Base-by-base conservation (phyloP, 1,284 basidiomycete species). In the Ganoderma resinaceum region DNA sequence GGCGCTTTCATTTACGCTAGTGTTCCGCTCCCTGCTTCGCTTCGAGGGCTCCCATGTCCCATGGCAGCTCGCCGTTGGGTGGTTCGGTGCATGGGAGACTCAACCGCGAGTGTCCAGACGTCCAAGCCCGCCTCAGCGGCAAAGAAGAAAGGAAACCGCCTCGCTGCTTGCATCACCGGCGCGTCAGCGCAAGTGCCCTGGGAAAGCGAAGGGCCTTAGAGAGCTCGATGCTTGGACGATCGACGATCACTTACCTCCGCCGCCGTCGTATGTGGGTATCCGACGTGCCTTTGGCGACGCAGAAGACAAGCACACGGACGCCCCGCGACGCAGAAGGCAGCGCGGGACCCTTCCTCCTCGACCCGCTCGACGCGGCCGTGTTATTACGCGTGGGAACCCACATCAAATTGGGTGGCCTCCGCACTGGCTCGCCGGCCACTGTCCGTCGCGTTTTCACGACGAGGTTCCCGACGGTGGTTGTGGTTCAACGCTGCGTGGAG, bases 31-130 rank as follows among this genome's bases (percentile, higher is more conserved):
- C 9, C 46, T 26, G 23, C 46, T 49, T 49, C 46, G 23, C 46
- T 49, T 49, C 46, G 46, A 49, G 46, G 46, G 46, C 46, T 49
- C 46, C 46, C 46, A 23, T 49, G 46, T 49, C 46, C 46, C 46
- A 23, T 49, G 46, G n/a, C 46, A 26, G 9, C 2, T 49, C 9
- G 46, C 46, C n/a, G 46, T 23, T 23, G 26, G 9, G 40, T 20
- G 18, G 16, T 42, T 20, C 18, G 11, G 40, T 42, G 40, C 3
- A 23, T 12, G 46, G 23, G 46, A 12, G 46, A n/a, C n/a, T n/a
- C n/a, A 26, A 4, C 46, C 4, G 23, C n/a, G 12, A 23, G 26
- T 49, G 46, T 12, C n/a, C 46, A 26, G n/a, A n/a, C n/a, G n/a
- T n/a, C n/a, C n/a, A n/a, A n/a, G 23, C n/a, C 46, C 23, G n/a